Evolutionary conservation across 306 rosid species (phyloP), one percentile per base, ranked within the genome.

Genomic region (Ormosia emarginata): DNA sequence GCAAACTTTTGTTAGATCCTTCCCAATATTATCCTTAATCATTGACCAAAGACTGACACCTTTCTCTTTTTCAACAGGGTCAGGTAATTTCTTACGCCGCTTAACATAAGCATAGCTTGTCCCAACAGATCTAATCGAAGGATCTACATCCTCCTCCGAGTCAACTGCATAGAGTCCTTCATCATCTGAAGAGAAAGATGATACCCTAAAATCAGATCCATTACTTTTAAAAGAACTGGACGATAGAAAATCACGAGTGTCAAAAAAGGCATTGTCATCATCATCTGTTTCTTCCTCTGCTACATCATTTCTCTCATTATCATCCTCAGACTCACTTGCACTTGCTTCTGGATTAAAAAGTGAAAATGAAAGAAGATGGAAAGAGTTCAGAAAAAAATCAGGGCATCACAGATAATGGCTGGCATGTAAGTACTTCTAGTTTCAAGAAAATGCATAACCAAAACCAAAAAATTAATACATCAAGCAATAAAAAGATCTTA

Each of bases 31-130:
- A 80, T 94, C 97, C 86, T 94, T 94, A 81, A 94, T 94, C 97
- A 94, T 90, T 73, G 97, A 94, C 98, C 98, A 94, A 67, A 94
- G 98, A 85, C 97, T 94, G 61, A 94, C 98, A 75, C 97, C 85
- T 90, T 91, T 94, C 89, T 94, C 98, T 71, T 84, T 94, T 80
- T 94, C 98, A 85, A 93, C 86, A 81, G 97, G 98, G 46, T 94
- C 94, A 8, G 98, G 98, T 92, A 94, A 88, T 82, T 94, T 93
- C 87, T 91, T 94, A 18, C 98, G 98, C 73, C 97, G 89, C 87
- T 91, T 94, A 69, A 94, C 85, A 47, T 62, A 47, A 41, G 92
- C 89, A 90, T 86, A 90, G 88, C 69, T 87, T 33, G 86, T 57
- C 79, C 97, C 94, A 82, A 88, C 94, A 69, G 88, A 67, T 85